Evolutionary conservation across 148 eudicot genomes (phyloP).

Genomic region (Rhododendron vialii): DNA sequence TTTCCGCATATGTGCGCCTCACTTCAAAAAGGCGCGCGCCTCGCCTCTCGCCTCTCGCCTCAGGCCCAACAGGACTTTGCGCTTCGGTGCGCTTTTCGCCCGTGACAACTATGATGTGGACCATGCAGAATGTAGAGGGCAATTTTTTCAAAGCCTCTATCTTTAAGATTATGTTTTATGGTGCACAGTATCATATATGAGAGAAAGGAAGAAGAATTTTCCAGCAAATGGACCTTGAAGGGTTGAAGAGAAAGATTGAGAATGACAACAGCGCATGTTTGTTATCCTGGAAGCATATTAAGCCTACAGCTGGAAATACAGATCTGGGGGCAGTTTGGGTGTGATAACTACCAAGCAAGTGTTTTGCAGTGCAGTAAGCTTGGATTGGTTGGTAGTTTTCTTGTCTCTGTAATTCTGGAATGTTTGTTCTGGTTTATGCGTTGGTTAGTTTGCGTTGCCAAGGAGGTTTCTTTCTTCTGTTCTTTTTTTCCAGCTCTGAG

Average conservation of each 20-base stretch:
- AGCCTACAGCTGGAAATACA: background rate
- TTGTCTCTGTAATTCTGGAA: background rate
- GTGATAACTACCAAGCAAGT: background rate
- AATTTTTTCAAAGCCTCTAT: background rate
- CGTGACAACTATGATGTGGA: too few species aligned
- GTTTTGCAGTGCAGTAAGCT: background rate
- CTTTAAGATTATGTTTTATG: background rate
- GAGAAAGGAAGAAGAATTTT: background rate
- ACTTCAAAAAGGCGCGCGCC: too few species aligned
- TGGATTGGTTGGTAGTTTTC: background rate
- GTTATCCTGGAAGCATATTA: background rate
- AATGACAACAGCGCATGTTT: background rate
- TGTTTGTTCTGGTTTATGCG: background rate
- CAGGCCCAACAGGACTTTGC: too few species aligned
- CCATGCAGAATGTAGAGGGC: background rate
- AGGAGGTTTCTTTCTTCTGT: background rate
- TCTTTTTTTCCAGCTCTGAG: background rate
- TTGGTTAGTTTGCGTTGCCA: background rate
- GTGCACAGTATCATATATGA: background rate
- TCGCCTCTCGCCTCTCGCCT: too few species aligned
- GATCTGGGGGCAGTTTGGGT: background rate
- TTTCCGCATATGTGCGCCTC: too few species aligned
- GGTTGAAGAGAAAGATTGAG: background rate
- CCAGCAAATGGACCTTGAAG: background rate
- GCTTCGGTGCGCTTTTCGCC: too few species aligned